These are phyloP conservation scores for Claviceps paspali DNA, from an alignment of 2,329 filamentous ascomycete species.

Conservation along the genomic window DNA sequence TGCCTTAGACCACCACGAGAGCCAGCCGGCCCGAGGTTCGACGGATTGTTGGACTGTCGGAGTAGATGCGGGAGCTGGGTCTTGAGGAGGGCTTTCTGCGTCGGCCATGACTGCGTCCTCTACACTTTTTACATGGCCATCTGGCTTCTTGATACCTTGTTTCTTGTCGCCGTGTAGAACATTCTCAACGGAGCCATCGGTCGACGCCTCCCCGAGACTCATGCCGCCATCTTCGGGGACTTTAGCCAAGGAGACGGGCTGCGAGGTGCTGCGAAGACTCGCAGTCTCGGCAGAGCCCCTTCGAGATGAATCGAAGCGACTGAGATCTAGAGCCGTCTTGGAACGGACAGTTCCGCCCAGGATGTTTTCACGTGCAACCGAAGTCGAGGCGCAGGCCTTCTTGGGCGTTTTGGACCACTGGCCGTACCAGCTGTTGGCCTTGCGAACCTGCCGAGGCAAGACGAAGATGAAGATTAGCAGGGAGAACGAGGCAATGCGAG, in stretches of 20 bases:
- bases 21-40: slow-evolving; percentile 32
- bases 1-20: slow-evolving; percentile 33
- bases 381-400: slow-evolving; percentile 44
- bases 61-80: not conserved
- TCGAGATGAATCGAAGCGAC: slow-evolving; percentile 29
- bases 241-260: slow-evolving; percentile 11
- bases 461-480: slow-evolving; percentile 1
- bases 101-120: not conserved
- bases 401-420: slow-evolving; percentile 43
- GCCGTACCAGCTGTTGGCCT: slow-evolving; percentile 46
- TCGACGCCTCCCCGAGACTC: not conserved
- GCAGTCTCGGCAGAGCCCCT: slow-evolving; percentile 20
- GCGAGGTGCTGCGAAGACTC: slow-evolving; percentile 15
- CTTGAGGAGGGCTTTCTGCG: not conserved
- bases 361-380: slow-evolving; percentile 45
- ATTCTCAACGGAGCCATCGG: not conserved
- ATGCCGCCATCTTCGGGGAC: slow-evolving; percentile 12
- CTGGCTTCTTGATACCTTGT: slow-evolving; percentile 2
- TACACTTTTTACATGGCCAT: not conserved
- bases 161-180: not conserved
- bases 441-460: slow-evolving; percentile 30
- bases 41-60: slow-evolving; percentile 4
- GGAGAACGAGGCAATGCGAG: not conserved
- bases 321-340: slow-evolving; percentile 30
- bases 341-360: slow-evolving; percentile 38